Evolutionary conservation across 768 basidiomycete genomes (phyloP).

Genomic region (Phanerochaete carnosa): DNA sequence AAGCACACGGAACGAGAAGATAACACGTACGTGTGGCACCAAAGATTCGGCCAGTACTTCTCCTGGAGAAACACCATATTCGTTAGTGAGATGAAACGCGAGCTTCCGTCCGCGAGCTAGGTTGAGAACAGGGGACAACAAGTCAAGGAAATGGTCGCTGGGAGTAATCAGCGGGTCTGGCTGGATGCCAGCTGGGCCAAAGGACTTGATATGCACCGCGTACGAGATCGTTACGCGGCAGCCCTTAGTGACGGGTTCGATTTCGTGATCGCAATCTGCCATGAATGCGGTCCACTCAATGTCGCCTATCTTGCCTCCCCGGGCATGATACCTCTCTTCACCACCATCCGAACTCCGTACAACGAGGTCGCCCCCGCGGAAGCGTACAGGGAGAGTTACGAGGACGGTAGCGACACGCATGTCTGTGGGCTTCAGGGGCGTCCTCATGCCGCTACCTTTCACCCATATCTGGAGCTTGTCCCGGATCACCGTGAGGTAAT

Average conservation of each 20-base stretch:
- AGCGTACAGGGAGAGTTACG: conserved; percentile 71
- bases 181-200: conserved; percentile 48
- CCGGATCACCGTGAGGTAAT: conserved; percentile 64
- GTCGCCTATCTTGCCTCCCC: conserved; percentile 59
- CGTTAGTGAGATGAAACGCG: conserved; percentile 67
- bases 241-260: conserved; percentile 68
- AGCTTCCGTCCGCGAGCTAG: conserved; percentile 67
- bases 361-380: conserved; percentile 64
- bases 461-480: conserved; percentile 71
- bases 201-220: conserved; percentile 65
- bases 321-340: conserved; percentile 61
- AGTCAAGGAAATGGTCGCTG: conserved; percentile 70
- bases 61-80: conserved; percentile 69
- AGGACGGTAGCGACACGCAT: conserved; percentile 70
- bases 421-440: conserved; percentile 58
- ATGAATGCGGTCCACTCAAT: conserved; percentile 80
- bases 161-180: conserved; percentile 68
- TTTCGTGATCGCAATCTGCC: conserved; percentile 71
- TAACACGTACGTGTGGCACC: conserved; percentile 59
- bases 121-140: conserved; percentile 69
- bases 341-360: conserved; percentile 52
- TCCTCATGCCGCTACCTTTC: conserved; percentile 54
- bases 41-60: conserved; percentile 66
- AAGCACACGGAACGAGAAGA: not conserved
- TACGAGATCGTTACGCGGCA: conserved; percentile 70